These are phyloP conservation scores for Obelidium mucronatum DNA, from an alignment of 192 early-diverging fungal species.

Conservation along the genomic window DNA sequence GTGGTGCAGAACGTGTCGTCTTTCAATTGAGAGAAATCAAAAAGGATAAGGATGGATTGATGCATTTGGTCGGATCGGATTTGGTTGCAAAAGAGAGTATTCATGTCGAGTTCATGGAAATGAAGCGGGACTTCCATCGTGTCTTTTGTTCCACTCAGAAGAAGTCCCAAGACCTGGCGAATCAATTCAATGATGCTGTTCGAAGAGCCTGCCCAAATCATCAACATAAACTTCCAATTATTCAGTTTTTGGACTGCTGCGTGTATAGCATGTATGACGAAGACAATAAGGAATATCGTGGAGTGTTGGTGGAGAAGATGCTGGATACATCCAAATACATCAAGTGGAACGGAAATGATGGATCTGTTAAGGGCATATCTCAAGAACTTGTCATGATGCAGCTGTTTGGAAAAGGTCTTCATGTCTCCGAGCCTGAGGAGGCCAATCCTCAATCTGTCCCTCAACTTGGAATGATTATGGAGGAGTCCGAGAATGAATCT, in stretches of 20 bases:
- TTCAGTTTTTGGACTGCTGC: constrained; percentile 1
- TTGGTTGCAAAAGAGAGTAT: background rate
- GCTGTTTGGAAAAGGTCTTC: background rate
- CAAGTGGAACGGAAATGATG: constrained; percentile 4
- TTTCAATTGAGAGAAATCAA: constrained; percentile 11
- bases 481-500: constrained; percentile 2
- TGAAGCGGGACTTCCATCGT: constrained; percentile 12
- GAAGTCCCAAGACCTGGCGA: background rate
- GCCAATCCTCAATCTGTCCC: background rate
- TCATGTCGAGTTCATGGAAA: constrained; percentile 6
- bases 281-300: background rate
- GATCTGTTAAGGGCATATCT: background rate
- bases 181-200: background rate
- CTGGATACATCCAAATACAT: background rate
- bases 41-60: background rate
- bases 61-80: background rate
- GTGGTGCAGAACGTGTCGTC: background rate
- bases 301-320: constrained; percentile 10
- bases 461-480: background rate
- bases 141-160: background rate
- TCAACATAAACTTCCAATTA: background rate
- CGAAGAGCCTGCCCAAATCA: background rate
- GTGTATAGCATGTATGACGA: constrained; percentile 7
- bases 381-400: background rate
- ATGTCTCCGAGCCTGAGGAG: background rate